Conservation (phyloP, 139 green algal species). For the Chlamydomonas incerta region DNA sequence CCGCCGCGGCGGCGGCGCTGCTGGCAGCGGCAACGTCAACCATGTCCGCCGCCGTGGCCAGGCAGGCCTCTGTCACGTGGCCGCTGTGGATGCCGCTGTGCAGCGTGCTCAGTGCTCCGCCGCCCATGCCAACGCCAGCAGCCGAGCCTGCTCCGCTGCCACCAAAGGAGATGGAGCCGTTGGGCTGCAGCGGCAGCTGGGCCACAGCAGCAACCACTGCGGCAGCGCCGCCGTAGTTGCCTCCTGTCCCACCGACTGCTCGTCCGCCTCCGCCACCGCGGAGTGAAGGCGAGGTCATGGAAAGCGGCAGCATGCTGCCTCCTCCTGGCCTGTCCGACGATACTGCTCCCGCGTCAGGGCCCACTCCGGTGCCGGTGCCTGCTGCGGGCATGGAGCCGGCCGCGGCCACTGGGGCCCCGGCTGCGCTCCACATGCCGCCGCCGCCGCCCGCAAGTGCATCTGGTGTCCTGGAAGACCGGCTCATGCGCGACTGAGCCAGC, state of each 20-base stretch:
- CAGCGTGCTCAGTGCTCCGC: not conserved
- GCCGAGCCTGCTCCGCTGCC: not conserved
- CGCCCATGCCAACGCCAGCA: not conserved
- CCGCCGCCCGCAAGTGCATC: not conserved
- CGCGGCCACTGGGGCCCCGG: not conserved
- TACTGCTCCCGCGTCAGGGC: not conserved
- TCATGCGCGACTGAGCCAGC: slow-evolving; percentile 20
- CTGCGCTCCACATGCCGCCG: not conserved
- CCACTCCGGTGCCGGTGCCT: not conserved
- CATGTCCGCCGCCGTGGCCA: slow-evolving; percentile 26
- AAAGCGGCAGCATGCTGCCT: not conserved
- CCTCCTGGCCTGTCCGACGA: too few relatives aligned
- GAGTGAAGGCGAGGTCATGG: not conserved
- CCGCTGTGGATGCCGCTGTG: not conserved
- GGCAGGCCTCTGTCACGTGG: slow-evolving; percentile 8
- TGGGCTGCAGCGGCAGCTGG: not conserved
- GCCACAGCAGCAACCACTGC: not conserved
- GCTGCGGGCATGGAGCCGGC: not conserved
- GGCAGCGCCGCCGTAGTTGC: not conserved
- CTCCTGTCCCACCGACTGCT: not conserved
- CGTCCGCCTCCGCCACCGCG: not conserved
- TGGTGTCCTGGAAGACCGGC: not conserved
- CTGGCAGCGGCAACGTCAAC: not conserved
- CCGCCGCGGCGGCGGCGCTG: not conserved
- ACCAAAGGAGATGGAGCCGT: slow-evolving; percentile 19